Evolutionary conservation across 2,329 filamentous ascomycete species (phyloP), one percentile per base, ranked within the genome.

Genomic region (Apiospora rasikravindrae): DNA sequence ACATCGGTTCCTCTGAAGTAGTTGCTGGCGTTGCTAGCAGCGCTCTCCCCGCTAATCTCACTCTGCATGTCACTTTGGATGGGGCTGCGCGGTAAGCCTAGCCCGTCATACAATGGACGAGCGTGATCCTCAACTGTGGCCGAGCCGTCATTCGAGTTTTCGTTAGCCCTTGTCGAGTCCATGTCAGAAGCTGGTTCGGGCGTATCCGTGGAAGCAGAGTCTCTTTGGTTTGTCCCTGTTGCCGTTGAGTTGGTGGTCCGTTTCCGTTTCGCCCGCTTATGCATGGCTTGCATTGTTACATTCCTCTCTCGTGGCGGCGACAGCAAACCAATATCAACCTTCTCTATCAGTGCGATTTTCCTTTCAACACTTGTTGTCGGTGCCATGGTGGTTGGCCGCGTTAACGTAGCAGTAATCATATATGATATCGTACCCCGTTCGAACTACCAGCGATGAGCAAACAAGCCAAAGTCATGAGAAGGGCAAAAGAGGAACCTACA

Each of bases 381-480:
- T 19, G 92, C 89, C 74, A 98, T 97, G 7, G 95, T 91, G 0
- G 93, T 96, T 26, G 96, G 96, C 71, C 95, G 91, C 26, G 96
- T 98, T 72, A 98, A 82, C 11, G 95, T 98, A 44, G 96, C 93
- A 7, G 94, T 96, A 77, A 98, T 89, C 84, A 96, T 91, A 83
- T 98, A 99, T 26, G 93, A 92, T 77, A 99, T 94, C 1, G 94
- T 95, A 47, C 96, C 96, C 79, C 96, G 91, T 83, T 98, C 96
- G 82, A 99, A 99, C 95, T 98, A 82, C 42, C 26, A 47, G 53
- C 42, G 33, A 64, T 61, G 70, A 71, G 61, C 24, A 47, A 45
- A 45, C 53, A 37, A 64, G 33, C 33, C 57, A 40, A 40, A 40
- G 19, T 64, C 3, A 22, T 19, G 67, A 67, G 45, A 33, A 45